A percentile compares a stretch with the other conserved stretches of the same genome.
These are phyloP conservation scores for Talaromyces ruber DNA, from an alignment of 495 filamentous ascomycete species.

Conservation along the genomic window DNA sequence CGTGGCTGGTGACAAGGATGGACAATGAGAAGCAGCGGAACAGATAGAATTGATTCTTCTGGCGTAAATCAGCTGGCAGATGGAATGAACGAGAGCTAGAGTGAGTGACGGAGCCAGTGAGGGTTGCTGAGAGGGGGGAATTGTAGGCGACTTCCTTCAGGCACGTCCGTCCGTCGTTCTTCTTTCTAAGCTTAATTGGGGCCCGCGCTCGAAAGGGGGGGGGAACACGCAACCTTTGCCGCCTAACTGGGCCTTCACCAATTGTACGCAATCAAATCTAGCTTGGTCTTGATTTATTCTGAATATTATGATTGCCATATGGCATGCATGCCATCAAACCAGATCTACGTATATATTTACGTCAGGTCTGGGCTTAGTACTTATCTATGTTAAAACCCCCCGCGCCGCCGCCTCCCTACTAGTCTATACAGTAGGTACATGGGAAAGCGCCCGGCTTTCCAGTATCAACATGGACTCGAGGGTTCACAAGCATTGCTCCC, in stretches of 20 bases:
- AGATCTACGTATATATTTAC: background rate
- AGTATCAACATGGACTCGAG: background rate
- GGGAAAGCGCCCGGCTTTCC: background rate
- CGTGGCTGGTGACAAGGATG: background rate
- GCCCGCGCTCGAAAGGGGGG: background rate
- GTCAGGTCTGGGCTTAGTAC: background rate
- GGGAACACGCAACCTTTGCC: conserved; percentile 1
- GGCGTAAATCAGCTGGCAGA: background rate
- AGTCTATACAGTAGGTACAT: background rate
- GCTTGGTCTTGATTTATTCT: background rate
- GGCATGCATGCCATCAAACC: background rate
- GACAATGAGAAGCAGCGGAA: background rate
- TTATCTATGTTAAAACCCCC: no score
- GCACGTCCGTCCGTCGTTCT: background rate
- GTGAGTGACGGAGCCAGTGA: background rate
- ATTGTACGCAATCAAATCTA: background rate
- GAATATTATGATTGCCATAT: background rate
- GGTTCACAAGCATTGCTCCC: background rate
- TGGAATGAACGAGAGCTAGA: background rate
- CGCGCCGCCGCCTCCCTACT: no score
- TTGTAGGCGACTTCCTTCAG: background rate
- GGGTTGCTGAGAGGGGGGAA: background rate
- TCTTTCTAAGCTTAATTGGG: background rate
- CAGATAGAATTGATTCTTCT: background rate
- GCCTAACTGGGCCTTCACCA: background rate